Base-by-base conservation (phyloP, 2,329 filamentous ascomycete species). In the Hypoxylon sp. region DNA sequence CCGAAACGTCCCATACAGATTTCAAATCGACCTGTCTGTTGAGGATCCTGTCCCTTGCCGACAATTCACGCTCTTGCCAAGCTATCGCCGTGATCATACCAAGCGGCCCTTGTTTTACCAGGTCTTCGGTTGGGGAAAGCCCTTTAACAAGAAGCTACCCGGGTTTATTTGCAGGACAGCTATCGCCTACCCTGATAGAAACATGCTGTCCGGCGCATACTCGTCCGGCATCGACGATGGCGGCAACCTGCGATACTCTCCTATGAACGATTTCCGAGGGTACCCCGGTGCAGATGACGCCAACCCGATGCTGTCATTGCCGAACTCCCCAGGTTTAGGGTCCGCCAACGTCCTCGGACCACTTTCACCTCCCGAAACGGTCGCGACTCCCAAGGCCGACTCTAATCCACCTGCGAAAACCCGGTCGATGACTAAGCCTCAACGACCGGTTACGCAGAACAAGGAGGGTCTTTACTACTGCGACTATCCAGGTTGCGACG, bases 401-500 rank as follows among this genome's bases (percentile, higher is more conserved):
- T n/a, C n/a, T n/a, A n/a, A n/a, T n/a, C n/a, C n/a, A n/a, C n/a
- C n/a, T n/a, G n/a, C n/a, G n/a, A n/a, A n/a, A n/a, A n/a, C n/a
- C n/a, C n/a, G n/a, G n/a, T n/a, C n/a, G n/a, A n/a, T n/a, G n/a
- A 79, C 82, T 2, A 90, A 90, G 71, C 88, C 87, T 0, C 82
- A 86, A 28, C 84, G 88, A 30, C 79, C 84, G 38, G 82, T 84
- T 0, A 79, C 79, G 3, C 89, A 88, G 78, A 93, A 93, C 70
- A 76, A 81, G 0, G 85, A 92, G 22, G 91, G 91, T n/a, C 90
- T 92, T 74, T 96, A 90, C 72, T 85, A 89, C 59, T 97, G 95
- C 78, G 88, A 87, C 14, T 87, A 88, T 70, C 79, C 84, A 0
- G 89, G 90, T 59, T 97, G 94, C 73, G 84, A 81, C 11, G 87